Evolutionary conservation across 1,284 basidiomycete genomes (phyloP), one percentile per base, ranked within the genome.

Genomic region (Malassezia restricta): DNA sequence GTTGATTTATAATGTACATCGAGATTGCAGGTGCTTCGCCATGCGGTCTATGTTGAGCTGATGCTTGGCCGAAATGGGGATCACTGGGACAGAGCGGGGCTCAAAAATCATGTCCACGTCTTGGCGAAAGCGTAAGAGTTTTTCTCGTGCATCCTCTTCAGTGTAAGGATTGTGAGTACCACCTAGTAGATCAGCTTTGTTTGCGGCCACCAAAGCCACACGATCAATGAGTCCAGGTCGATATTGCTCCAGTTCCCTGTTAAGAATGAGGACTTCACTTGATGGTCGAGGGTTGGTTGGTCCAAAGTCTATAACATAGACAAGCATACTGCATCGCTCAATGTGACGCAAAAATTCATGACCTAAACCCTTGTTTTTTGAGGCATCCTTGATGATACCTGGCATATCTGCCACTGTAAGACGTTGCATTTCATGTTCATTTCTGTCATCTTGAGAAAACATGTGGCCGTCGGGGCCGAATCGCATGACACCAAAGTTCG

Each of bases 321-420:
- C 86, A 3, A 98, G 80, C 5, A 87, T 85, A 30, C 84, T 81
- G 6, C 88, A 91, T 3, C 92, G 82, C 71, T 98, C 92, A 72
- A 96, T 87, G 6, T 88, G 86, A 2, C 89, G 82, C 24, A 99
- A 75, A 77, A 98, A 98, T 0, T 85, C 84, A 73, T 96, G 90
- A 0, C 94, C 94, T 0, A 98, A 79, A 1, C 92, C 92, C 39
- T 89, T 82, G 72, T 92, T 87, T 60, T 86, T 81, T 1, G 88
- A 86, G 0, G 91, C 87, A 8, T 81, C 79, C 6, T 81, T 80
- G 44, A 96, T 84, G 29, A 98, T 81, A 9, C 92, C 92, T 0
- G 94, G 92, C 68, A 96, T 94, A 75, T 99, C 92, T n/a, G 90
- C 86, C 52, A 99, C 83, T 1, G 87, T 91, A 76, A 96, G 90